Evolutionary conservation across 2,329 filamentous ascomycete species (phyloP).

Genomic region (Sphaerulina musiva): DNA sequence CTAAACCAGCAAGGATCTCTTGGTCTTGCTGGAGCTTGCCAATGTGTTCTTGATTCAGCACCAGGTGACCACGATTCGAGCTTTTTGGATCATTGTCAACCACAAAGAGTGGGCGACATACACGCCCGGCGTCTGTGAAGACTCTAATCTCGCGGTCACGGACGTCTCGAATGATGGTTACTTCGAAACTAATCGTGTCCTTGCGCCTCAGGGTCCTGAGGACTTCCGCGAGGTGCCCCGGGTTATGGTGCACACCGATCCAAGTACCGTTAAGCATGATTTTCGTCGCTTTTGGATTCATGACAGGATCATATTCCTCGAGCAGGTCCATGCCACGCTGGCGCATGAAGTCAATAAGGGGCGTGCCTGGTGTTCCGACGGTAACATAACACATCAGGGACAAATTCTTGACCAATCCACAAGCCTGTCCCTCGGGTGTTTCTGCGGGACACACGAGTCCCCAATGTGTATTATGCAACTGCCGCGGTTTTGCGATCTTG

Average conservation of each 20-base stretch:
- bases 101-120: slow-evolving; percentile 88
- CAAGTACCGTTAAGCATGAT: slow-evolving; percentile 97
- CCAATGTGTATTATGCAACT: slow-evolving; percentile 98
- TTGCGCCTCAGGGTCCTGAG: slow-evolving; percentile 48
- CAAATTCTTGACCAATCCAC: slow-evolving; percentile 95
- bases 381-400: slow-evolving; percentile 98
- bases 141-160: slow-evolving; percentile 97
- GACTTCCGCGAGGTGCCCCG: slow-evolving; percentile 67
- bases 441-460: slow-evolving; percentile 94
- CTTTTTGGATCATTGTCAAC: slow-evolving; percentile 79
- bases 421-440: slow-evolving; percentile 96
- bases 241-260: slow-evolving; percentile 91
- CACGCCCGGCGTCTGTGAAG: slow-evolving; percentile 91
- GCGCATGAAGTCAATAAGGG: slow-evolving; percentile 92
- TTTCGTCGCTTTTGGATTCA: slow-evolving; percentile 87
- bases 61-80: slow-evolving; percentile 66
- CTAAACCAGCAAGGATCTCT: slow-evolving; percentile 42
- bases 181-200: slow-evolving; percentile 80
- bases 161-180: slow-evolving; percentile 92
- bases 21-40: slow-evolving; percentile 67
- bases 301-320: slow-evolving; percentile 68
- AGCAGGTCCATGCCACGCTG: slow-evolving; percentile 92
- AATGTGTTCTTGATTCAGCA: slow-evolving; percentile 80
- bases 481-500: slow-evolving; percentile 94
- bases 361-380: slow-evolving; percentile 83